Conservation (phyloP, 2,329 filamentous ascomycete species). For the Botryosphaeria dothidea region DNA sequence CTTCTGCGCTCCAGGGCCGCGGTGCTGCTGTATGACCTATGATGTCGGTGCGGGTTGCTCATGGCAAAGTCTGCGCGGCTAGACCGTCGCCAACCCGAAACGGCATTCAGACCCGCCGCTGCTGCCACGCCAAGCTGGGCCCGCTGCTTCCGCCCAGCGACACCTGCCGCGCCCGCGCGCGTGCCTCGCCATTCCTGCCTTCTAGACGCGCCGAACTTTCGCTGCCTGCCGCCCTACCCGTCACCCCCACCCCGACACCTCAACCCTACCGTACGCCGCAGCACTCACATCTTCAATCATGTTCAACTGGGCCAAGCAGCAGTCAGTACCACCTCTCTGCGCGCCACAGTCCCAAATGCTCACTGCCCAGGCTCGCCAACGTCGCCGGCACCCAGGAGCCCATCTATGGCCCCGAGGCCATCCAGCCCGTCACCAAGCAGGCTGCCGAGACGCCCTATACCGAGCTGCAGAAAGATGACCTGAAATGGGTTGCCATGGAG, state of each 20-base stretch:
- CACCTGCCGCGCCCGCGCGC: constrained; percentile 7
- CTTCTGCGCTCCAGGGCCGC: constrained; percentile 5
- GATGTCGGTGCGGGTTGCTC: not conserved
- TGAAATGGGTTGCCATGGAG: constrained; percentile 80
- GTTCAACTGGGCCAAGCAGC: constrained; percentile 95
- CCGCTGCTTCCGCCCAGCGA: not conserved
- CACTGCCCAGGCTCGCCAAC: constrained; percentile 57
- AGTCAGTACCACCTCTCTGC: constrained; percentile 57
- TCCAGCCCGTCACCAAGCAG: constrained; percentile 83
- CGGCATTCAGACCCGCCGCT: too few relatives aligned
- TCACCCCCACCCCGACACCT: constrained; percentile 10
- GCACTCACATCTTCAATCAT: constrained; percentile 45
- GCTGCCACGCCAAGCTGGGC: not conserved
- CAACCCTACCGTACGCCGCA: not conserved
- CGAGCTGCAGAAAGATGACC: constrained; percentile 72
- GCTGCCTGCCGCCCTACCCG: constrained; percentile 7
- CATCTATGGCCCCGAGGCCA: constrained; percentile 86
- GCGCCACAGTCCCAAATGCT: constrained; percentile 24
- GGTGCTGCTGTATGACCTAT: not conserved
- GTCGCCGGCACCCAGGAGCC: constrained; percentile 96
- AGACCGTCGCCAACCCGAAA: too few relatives aligned
- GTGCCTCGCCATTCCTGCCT: constrained; percentile 9
- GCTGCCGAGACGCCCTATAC: constrained; percentile 76
- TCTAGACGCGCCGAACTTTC: constrained; percentile 9
- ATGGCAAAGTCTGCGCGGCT: constrained; percentile 11